Evolutionary conservation across 169 alveolate species (phyloP).

Genomic region (Plasmodium malariae): DNA sequence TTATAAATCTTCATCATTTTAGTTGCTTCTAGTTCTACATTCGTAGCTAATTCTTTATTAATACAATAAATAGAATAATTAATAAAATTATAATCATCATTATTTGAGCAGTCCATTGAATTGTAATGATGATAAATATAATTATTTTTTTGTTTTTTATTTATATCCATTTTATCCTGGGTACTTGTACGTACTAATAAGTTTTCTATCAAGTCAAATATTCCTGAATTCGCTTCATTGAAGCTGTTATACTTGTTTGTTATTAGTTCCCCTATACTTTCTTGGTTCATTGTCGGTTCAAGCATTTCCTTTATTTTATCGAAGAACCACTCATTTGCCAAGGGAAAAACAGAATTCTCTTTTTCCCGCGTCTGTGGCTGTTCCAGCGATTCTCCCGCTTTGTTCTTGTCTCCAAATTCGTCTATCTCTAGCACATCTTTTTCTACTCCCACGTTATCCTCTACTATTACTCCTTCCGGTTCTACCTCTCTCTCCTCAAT

Average conservation of each 20-base stretch:
- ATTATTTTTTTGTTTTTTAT: slow-evolving; percentile 14
- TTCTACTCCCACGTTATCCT: not conserved
- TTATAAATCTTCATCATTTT: slow-evolving; percentile 68
- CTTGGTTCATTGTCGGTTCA: slow-evolving; percentile 61
- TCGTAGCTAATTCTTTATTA: slow-evolving; percentile 68
- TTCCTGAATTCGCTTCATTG: slow-evolving; percentile 69
- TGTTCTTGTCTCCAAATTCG: not conserved
- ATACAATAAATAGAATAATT: slow-evolving; percentile 61
- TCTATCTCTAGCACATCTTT: not conserved
- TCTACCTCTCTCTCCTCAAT: not conserved
- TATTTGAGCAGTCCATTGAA: slow-evolving; percentile 34
- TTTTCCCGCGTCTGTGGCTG: not conserved
- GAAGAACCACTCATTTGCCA: slow-evolving; percentile 62
- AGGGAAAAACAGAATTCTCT: not conserved
- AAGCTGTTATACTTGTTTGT: slow-evolving; percentile 64
- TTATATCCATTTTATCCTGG: slow-evolving; percentile 41
- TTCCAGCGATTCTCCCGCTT: not conserved
- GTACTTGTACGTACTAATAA: slow-evolving; percentile 28
- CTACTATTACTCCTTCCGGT: not conserved
- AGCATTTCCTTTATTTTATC: slow-evolving; percentile 56
- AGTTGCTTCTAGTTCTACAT: slow-evolving; percentile 62
- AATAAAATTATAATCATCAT: slow-evolving; percentile 59
- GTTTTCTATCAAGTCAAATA: slow-evolving; percentile 47
- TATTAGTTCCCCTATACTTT: slow-evolving; percentile 49
- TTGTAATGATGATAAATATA: slow-evolving; percentile 45